phyloP scores from a whole-genome alignment of 495 filamentous ascomycete species.

The Aspergillus kassunensis region DNA sequence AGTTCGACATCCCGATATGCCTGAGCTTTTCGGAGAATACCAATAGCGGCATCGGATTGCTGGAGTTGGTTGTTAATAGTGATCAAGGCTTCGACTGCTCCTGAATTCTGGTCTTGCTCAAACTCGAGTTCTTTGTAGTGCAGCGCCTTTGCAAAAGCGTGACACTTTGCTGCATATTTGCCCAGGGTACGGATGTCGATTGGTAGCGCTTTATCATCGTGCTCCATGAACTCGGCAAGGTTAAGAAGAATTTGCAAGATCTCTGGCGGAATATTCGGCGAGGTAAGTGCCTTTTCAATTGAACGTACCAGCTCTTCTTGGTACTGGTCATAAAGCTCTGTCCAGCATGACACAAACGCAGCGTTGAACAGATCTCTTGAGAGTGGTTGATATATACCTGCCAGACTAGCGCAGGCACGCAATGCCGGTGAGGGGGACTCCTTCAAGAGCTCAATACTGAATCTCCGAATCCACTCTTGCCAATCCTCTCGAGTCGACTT shows the following conservation, averaged over 20 bases:
- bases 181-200: constrained; percentile 94
- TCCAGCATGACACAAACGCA: constrained; percentile 98
- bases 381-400: constrained; percentile 83
- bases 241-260: constrained; percentile 92
- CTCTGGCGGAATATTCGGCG: constrained; percentile 89
- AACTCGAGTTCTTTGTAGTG: constrained; percentile 99
- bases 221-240: constrained; percentile 98
- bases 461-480: constrained; percentile 97
- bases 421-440: constrained; percentile 95
- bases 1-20: constrained; percentile 91
- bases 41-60: constrained; percentile 95
- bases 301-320: constrained; percentile 92
- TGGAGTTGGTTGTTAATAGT: constrained; percentile 98
- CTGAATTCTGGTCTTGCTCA: constrained; percentile 92
- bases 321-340: constrained; percentile 91
- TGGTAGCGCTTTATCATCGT: constrained; percentile 95
- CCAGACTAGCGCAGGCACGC: constrained; percentile 86
- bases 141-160: constrained; percentile 95
- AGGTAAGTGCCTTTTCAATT: constrained; percentile 90
- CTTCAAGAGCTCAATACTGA: constrained; percentile 90
- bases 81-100: constrained; percentile 92
- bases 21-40: constrained; percentile 91
- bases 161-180: constrained; percentile 88
- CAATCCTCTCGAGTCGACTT: constrained; percentile 97
- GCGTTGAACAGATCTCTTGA: constrained; percentile 96